These are phyloP conservation scores for Conringia planisiliqua DNA, from an alignment of 345 rosid species.

Conservation along the genomic window DNA sequence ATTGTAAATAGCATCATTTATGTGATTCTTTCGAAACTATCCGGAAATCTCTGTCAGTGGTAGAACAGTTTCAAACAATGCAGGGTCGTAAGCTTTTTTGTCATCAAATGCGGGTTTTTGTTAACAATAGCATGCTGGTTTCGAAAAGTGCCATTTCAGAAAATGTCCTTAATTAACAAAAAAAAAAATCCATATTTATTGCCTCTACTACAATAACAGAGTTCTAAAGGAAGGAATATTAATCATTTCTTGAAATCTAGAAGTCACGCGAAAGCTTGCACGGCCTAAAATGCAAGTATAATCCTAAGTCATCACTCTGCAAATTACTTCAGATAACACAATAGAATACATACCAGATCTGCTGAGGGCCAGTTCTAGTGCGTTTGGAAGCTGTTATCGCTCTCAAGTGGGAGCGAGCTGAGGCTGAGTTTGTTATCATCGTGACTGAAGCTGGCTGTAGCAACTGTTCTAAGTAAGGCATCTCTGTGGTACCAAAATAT, in stretches of 20 bases:
- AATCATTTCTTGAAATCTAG: constrained; percentile 9
- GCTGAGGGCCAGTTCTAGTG: constrained; percentile 69
- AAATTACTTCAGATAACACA: neutral
- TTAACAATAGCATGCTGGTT: constrained; percentile 1
- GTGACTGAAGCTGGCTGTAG: constrained; percentile 87
- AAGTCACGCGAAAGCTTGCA: constrained; percentile 15
- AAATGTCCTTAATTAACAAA: neutral
- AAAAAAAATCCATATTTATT: neutral
- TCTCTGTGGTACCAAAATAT: constrained; percentile 80
- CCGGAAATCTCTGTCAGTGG: neutral
- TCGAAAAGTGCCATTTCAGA: constrained; percentile 4
- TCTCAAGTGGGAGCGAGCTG: constrained; percentile 74
- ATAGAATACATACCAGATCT: constrained; percentile 61
- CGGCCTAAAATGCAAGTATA: constrained; percentile 7
- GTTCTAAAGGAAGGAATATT: constrained; percentile 2
- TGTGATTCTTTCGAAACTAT: neutral
- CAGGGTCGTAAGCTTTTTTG: neutral
- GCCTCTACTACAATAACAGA: neutral
- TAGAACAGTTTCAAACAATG: neutral
- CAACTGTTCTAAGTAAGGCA: constrained; percentile 94
- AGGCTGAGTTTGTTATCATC: constrained; percentile 65
- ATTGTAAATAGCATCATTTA: constrained; percentile 2
- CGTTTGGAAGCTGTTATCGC: constrained; percentile 93
- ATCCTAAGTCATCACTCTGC: constrained; percentile 9
- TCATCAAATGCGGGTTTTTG: constrained; percentile 1